Conservation (phyloP, 768 basidiomycete genomes). For the Suillus subaureus region DNA sequence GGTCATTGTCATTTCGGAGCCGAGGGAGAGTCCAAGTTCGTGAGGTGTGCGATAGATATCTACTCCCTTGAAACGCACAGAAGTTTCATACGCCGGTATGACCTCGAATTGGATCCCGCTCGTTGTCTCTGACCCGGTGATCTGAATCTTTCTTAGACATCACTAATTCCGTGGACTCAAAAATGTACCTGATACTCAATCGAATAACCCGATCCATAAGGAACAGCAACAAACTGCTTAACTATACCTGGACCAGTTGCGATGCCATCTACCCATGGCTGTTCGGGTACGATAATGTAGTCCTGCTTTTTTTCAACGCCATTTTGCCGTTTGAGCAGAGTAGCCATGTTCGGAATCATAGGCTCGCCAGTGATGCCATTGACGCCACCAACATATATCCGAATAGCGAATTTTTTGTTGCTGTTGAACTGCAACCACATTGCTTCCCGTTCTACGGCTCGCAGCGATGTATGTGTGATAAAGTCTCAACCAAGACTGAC, state of each 20-base stretch:
- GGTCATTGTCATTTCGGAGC: neutral
- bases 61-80: neutral
- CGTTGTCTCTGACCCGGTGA: neutral
- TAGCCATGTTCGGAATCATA: neutral
- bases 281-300: conserved; percentile 17
- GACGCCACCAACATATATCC: conserved; percentile 32
- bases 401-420: conserved; percentile 20
- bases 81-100: conserved; percentile 1
- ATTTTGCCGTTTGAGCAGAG: neutral
- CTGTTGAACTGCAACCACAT: conserved; percentile 31
- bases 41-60: conserved; percentile 4
- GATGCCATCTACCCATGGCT: conserved; percentile 21
- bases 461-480: conserved; percentile 12
- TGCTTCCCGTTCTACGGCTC: conserved; percentile 32
- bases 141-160: neutral
- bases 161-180: neutral
- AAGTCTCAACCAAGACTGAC: neutral
- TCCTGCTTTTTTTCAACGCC: conserved; percentile 21
- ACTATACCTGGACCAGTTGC: conserved; percentile 23
- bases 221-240: conserved; percentile 23
- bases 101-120: conserved; percentile 17
- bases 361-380: conserved; percentile 30
- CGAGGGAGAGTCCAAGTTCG: conserved; percentile 1
- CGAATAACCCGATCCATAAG: conserved; percentile 24
- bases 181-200: conserved; percentile 23